Evolutionary conservation across 345 rosid species (phyloP).

Genomic region (Salix arbutifolia): DNA sequence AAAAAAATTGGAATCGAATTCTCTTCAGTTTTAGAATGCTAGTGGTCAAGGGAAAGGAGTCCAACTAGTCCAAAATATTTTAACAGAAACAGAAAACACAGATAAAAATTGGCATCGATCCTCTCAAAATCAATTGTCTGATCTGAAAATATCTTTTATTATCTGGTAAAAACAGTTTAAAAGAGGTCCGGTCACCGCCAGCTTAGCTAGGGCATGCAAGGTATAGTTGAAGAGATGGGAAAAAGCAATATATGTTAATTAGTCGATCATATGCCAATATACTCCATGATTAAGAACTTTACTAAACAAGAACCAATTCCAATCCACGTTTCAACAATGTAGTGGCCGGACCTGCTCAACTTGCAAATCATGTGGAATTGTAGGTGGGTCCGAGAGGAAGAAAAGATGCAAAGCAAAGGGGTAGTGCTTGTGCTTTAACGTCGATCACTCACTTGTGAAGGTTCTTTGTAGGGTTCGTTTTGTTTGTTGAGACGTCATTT

Average conservation of each 20-base stretch:
- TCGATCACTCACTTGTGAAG: background rate
- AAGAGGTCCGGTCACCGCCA: too few relatives aligned
- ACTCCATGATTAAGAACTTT: background rate
- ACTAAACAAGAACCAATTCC: constrained; percentile 2
- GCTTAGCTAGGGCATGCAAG: too few relatives aligned
- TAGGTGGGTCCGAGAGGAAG: background rate
- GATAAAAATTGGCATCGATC: too few relatives aligned
- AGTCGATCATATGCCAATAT: background rate
- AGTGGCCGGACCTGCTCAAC: background rate
- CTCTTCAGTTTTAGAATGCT: background rate
- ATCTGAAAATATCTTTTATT: too few relatives aligned
- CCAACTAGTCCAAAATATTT: too few relatives aligned
- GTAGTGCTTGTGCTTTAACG: background rate
- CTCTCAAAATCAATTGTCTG: too few relatives aligned
- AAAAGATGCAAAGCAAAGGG: constrained; percentile 8
- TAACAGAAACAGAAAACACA: too few relatives aligned
- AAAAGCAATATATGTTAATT: background rate
- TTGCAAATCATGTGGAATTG: background rate
- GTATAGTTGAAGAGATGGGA: background rate
- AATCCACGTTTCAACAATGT: background rate
- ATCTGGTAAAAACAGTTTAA: too few relatives aligned
- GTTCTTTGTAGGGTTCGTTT: background rate
- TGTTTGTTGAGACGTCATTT: background rate
- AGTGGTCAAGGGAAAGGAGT: too few relatives aligned
- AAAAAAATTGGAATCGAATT: background rate